Conservation (phyloP, 2,329 filamentous ascomycete genomes). For the Microcyclosporella mali region DNA sequence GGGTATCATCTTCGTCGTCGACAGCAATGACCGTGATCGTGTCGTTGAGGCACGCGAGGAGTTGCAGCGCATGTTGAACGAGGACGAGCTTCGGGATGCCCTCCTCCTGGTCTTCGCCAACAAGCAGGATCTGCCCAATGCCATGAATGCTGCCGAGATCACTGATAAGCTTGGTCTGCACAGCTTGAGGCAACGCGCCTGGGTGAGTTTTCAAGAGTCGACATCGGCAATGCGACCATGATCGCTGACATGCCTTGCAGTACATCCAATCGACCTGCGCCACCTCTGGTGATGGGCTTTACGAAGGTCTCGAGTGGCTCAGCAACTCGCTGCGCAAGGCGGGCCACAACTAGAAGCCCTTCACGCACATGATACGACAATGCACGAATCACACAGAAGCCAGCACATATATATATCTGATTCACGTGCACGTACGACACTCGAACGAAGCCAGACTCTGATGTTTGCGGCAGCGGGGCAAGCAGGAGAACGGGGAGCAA, state of each 20-base stretch:
- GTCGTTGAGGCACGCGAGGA: slow-evolving; percentile 92
- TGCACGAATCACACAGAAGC: slow-evolving; percentile 15
- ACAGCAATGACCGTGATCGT: slow-evolving; percentile 84
- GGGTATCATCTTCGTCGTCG: slow-evolving; percentile 97
- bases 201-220: slow-evolving; percentile 61
- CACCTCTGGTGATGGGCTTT: slow-evolving; percentile 97
- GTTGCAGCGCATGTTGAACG: slow-evolving; percentile 94
- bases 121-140: slow-evolving; percentile 95
- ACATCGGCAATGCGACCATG: background rate
- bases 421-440: slow-evolving; percentile 17
- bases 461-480: slow-evolving; percentile 24
- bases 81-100: slow-evolving; percentile 95
- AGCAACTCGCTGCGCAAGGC: slow-evolving; percentile 51
- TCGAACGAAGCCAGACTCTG: slow-evolving; percentile 15
- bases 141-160: slow-evolving; percentile 99
- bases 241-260: slow-evolving; percentile 35
- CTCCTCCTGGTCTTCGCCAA: slow-evolving; percentile 94
- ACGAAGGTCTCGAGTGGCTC: slow-evolving; percentile 80
- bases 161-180: slow-evolving; percentile 99
- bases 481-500: slow-evolving; percentile 16
- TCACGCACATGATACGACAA: slow-evolving; percentile 7
- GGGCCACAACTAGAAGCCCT: slow-evolving; percentile 40
- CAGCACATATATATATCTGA: slow-evolving; percentile 14
- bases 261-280: slow-evolving; percentile 99
- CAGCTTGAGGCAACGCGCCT: slow-evolving; percentile 95